Base-by-base conservation (phyloP, 1,284 basidiomycete genomes). In the Kwoniella shivajii region DNA sequence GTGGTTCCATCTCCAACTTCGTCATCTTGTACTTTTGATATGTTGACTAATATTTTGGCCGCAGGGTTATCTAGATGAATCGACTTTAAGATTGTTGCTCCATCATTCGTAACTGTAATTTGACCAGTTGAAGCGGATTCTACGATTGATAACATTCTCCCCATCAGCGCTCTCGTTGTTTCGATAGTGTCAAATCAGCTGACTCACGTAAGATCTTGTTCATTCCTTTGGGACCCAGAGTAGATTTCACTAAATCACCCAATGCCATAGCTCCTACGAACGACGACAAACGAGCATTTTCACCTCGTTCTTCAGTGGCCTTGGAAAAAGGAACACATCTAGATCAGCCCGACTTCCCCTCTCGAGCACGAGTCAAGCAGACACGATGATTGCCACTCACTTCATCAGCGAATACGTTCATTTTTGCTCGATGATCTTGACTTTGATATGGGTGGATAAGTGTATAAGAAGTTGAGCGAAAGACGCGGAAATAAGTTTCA, bases 21-120 rank as follows among this genome's bases (percentile, higher is more conserved):
- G 75, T 99, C 96, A 72, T 99, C 96, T 80, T 99, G 96, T 16
- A 98, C 94, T 77, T 99, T 99, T n/a, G 92, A 95, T 76, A 99
- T 99, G 80, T 99, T 98, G 72, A 99, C 96, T 51, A 99, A 85
- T 74, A 99, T 98, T 82, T 99, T 99, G 51, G 96, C 96, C 0
- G 96, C 95, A 2, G 96, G 90, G 75, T 99, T 99, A 80, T 99
- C 96, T 64, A 99, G 86, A 67, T 93, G 89, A 70, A 99, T 98
- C 52, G 91, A 88, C 77, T 96, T 97, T 64, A 99, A 85, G 71
- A 99, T 99, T 43, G 96, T 99, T 2, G 96, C 96, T 16, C 96
- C 96, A 77, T 99, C 96, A 79, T 99, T 99, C 16, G 96, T 99
- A 54, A 99, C 94, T 58, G 88, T 95, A 67, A 99, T 91, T 39